Base-by-base conservation (phyloP, 208 protist species). In the Leishmania lainsoni region DNA sequence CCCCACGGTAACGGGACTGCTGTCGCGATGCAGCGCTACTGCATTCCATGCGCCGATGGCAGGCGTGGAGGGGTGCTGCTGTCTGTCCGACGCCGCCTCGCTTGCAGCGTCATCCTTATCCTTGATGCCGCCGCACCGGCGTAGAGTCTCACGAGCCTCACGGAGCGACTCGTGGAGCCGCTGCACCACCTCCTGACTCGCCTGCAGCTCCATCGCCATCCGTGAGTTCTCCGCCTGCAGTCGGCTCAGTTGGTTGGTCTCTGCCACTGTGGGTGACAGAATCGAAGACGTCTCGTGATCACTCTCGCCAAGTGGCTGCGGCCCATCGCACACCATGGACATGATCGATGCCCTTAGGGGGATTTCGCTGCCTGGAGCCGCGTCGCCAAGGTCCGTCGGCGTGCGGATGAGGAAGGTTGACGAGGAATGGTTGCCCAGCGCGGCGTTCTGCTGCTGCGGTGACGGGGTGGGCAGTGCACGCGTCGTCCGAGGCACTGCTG, bases 121-220 rank as follows among this genome's bases (percentile, higher is more conserved):
- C 20, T 65, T 59, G 20, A 69, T 8, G 58, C 10, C 16, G 42
- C 29, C 39, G 75, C 59, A 48, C 29, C 59, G 75, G 32, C 32
- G 48, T 45, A 72, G 48, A 9, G 76, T 65, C n/a, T 59, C 61
- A 42, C 56, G 71, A n/a, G 81, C 72, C 59, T 20, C 72, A 3
- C 74, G 81, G 59, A 85, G 59, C 5, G 71, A 78, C n/a, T 71
- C 61, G 35, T 78, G 70, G 54, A 85, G 76, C 70, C 65, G 68
- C 39, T 75, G 81, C 42, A 85, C 69, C 1, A 51, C 65, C 48
- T 42, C 32, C 39, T 68, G 76, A 42, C 71, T 78, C 29, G 42
- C 76, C 70, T 74, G 61, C 72, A 85, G 61, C 61, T 81, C 81
- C 42, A 74, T 39, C 63, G 76, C 61, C 49, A 85, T 77, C 3